These are phyloP conservation scores for Magnusiomyces suaveolens DNA, from an alignment of 1,139 yeast species.

Conservation along the genomic window DNA sequence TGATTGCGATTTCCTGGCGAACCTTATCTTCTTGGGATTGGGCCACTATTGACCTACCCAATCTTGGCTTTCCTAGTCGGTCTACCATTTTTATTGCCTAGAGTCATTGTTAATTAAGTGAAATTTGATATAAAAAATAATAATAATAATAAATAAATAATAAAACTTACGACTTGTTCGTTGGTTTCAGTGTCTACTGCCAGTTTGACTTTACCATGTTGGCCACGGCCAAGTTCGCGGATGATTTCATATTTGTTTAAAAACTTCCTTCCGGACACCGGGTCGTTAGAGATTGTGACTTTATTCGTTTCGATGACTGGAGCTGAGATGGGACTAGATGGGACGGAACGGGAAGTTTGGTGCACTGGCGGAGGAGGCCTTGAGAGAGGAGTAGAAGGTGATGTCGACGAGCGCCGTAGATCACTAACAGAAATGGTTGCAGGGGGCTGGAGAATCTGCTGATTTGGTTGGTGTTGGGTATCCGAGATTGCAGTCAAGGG, in stretches of 20 bases:
- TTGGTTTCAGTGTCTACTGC: conserved; percentile 65
- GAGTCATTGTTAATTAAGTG: not conserved
- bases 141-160: conserved; percentile 1
- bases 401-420: not conserved
- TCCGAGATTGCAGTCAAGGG: not conserved
- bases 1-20: conserved; percentile 85
- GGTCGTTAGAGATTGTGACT: conserved; percentile 80
- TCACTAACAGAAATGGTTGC: not conserved
- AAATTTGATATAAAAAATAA: not conserved
- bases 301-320: conserved; percentile 74
- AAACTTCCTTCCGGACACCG: conserved; percentile 71
- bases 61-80: conserved; percentile 54
- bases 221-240: conserved; percentile 85
- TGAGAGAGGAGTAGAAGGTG: not conserved
- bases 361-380: not conserved
- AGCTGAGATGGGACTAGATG: conserved; percentile 5
- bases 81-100: conserved; percentile 84
- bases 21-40: conserved; percentile 62
- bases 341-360: conserved; percentile 1
- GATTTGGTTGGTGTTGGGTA: not conserved
- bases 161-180: conserved; percentile 43
- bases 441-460: not conserved
- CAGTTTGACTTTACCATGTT: conserved; percentile 92
- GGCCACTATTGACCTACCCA: conserved; percentile 38
- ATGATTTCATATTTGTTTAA: conserved; percentile 86